Evolutionary conservation across 2,329 filamentous ascomycete species (phyloP).

Genomic region (Aurifilum marmelostoma): DNA sequence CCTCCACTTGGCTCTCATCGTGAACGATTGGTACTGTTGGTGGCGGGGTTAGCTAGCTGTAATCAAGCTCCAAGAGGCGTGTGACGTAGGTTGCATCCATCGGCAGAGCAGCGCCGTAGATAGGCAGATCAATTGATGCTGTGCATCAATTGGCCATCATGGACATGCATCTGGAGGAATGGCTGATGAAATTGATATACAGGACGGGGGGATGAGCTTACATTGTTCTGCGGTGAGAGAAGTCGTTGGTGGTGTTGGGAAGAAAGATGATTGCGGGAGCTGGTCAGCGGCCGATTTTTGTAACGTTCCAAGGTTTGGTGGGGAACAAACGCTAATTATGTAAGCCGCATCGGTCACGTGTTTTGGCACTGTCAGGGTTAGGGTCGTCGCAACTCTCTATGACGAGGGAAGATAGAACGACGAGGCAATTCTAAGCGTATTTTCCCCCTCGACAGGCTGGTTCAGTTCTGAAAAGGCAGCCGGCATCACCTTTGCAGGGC

Average conservation of each 20-base stretch:
- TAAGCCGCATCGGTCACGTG: constrained; percentile 3
- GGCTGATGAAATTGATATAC: constrained; percentile 1
- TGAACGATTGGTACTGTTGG: constrained; percentile 49
- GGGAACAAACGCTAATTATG: constrained; percentile 12
- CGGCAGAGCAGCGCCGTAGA: constrained; percentile 9
- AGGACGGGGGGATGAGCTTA: constrained; percentile 34
- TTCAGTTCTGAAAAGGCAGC: neutral
- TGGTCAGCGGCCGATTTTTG: constrained; percentile 27
- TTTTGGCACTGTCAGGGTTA: neutral
- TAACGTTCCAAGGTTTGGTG: constrained; percentile 14
- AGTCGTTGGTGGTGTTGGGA: constrained; percentile 50
- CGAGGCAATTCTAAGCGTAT: neutral
- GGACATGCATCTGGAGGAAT: neutral
- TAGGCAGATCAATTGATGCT: neutral
- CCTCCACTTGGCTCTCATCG: constrained; percentile 97
- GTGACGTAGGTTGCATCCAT: constrained; percentile 24
- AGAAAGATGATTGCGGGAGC: constrained; percentile 38
- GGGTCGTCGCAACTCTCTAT: neutral
- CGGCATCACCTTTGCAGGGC: neutral
- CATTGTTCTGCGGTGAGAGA: constrained; percentile 48
- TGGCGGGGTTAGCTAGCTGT: constrained; percentile 29
- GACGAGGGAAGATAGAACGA: neutral
- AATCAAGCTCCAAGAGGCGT: constrained; percentile 15
- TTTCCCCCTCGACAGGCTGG: neutral
- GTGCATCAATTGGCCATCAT: constrained; percentile 17